Evolutionary conservation across 805 yeast genomes (phyloP).

Genomic region (Candida ficus): DNA sequence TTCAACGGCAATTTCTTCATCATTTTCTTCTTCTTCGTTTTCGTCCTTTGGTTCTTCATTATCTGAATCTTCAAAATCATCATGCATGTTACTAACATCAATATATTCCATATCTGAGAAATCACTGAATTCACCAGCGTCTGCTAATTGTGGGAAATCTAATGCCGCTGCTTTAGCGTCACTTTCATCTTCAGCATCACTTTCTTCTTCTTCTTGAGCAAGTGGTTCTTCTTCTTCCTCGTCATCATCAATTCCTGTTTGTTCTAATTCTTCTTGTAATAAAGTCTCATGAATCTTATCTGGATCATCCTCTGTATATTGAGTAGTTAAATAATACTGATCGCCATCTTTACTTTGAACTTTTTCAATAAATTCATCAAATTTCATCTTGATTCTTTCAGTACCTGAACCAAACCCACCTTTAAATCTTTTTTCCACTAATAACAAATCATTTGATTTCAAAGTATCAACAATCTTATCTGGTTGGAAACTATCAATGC

Average conservation of each 20-base stretch:
- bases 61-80: constrained; percentile 42
- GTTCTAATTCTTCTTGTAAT: not conserved
- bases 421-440: constrained; percentile 51
- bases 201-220: constrained; percentile 14
- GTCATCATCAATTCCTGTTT: constrained; percentile 4
- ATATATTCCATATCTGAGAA: constrained; percentile 36
- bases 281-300: constrained; percentile 15
- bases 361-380: constrained; percentile 42
- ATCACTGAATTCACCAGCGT: constrained; percentile 6
- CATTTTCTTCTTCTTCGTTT: constrained; percentile 14
- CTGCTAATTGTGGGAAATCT: constrained; percentile 4
- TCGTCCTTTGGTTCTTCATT: constrained; percentile 15
- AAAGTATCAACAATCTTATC: constrained; percentile 34
- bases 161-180: constrained; percentile 12
- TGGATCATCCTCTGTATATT: constrained; percentile 47
- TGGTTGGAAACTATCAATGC: constrained; percentile 30
- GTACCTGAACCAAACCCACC: constrained; percentile 71
- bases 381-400: constrained; percentile 43
- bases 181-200: constrained; percentile 16
- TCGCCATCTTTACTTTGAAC: constrained; percentile 39
- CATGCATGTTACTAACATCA: constrained; percentile 40
- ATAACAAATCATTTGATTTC: constrained; percentile 31
- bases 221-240: constrained; percentile 15
- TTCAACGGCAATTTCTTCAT: constrained; percentile 10
- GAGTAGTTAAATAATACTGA: constrained; percentile 62